A percentile compares a stretch with the other conserved stretches of the same genome.
phyloP scores from a whole-genome alignment of 164 flowering plant species.

The Houttuynia cordata region DNA sequence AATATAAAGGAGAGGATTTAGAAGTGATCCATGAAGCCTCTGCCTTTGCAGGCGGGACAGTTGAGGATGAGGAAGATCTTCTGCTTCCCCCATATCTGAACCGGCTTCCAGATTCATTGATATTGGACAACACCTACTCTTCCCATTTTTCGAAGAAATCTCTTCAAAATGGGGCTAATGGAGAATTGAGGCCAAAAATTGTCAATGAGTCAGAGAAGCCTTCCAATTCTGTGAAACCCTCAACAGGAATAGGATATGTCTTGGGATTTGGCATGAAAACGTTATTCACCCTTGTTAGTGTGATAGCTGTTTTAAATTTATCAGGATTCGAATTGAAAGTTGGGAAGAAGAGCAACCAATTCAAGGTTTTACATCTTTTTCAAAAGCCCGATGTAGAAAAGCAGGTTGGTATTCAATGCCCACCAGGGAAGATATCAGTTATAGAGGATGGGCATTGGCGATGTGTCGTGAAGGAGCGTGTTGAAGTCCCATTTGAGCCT shows the following conservation, averaged over 20 bases:
- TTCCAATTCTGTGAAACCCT: slow-evolving; percentile 10
- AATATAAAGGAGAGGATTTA: slow-evolving; percentile 71
- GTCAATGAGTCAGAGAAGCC: slow-evolving; percentile 10
- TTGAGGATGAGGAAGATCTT: slow-evolving; percentile 55
- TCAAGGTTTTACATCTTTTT: slow-evolving; percentile 24
- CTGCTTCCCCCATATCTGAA: slow-evolving; percentile 88
- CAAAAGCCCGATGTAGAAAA: slow-evolving; percentile 21
- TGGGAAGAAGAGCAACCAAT: slow-evolving; percentile 21
- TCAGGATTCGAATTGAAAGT: slow-evolving; percentile 56
- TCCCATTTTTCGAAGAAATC: slow-evolving; percentile 22
- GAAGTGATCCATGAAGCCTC: slow-evolving; percentile 78
- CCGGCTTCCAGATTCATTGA: slow-evolving; percentile 37
- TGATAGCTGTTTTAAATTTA: slow-evolving; percentile 44
- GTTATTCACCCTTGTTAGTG: slow-evolving; percentile 49
- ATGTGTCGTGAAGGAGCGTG: slow-evolving; percentile 87
- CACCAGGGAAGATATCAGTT: slow-evolving; percentile 74
- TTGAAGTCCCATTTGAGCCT: slow-evolving; percentile 70
- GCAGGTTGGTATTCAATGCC: slow-evolving; percentile 31
- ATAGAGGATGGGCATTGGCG: slow-evolving; percentile 60
- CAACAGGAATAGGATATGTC: slow-evolving; percentile 26
- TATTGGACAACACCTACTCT: slow-evolving; percentile 24
- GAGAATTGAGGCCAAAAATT: slow-evolving; percentile 13
- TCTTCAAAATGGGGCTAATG: slow-evolving; percentile 23
- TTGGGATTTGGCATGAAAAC: slow-evolving; percentile 45
- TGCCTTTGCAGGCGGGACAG: slow-evolving; percentile 73